A percentile compares a stretch with the other conserved stretches of the same genome.
Evolutionary conservation across 768 basidiomycete species (phyloP).

Genomic region (Pleurotus ostreatus): DNA sequence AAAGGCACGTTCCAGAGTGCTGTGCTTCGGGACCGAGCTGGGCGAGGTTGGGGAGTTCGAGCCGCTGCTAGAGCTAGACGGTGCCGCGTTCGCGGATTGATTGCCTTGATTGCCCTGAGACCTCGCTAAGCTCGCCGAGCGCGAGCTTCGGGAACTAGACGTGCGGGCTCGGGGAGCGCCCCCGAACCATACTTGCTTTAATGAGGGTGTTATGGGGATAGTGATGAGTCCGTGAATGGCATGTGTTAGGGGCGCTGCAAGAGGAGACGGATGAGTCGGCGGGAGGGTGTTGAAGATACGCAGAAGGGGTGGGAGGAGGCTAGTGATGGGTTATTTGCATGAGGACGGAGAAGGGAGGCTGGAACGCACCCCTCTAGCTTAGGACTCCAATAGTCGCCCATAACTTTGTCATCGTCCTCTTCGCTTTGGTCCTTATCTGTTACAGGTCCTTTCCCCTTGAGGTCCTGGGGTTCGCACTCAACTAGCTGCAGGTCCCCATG

Average conservation of each 20-base stretch:
- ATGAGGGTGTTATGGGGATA: conserved; percentile 60
- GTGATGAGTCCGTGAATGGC: conserved; percentile 78
- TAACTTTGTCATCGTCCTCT: conserved; percentile 37
- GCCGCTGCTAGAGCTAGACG: conserved; percentile 29
- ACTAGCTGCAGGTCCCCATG: conserved; percentile 25
- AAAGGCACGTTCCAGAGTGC: conserved; percentile 54
- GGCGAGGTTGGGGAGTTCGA: conserved; percentile 34
- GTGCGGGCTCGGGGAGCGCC: conserved; percentile 18
- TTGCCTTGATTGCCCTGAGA: conserved; percentile 24
- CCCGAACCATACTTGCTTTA: conserved; percentile 63
- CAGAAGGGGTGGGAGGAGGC: conserved; percentile 69
- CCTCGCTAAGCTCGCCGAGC: conserved; percentile 18
- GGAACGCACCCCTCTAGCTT: conserved; percentile 63
- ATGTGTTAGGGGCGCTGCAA: conserved; percentile 74
- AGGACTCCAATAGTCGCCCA: conserved; percentile 74
- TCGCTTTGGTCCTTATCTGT: conserved; percentile 17
- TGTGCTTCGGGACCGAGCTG: conserved; percentile 23
- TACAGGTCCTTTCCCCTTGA: conserved; percentile 19
- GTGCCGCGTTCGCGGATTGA: conserved; percentile 16
- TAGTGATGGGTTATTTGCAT: conserved; percentile 19
- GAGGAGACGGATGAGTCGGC: conserved; percentile 54
- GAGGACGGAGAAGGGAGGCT: neutral
- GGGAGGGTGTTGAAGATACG: conserved; percentile 67
- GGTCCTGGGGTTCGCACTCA: conserved; percentile 41
- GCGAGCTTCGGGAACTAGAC: conserved; percentile 19